Evolutionary conservation across 106 monocot genomes (phyloP).

Genomic region (Acorus calamus): DNA sequence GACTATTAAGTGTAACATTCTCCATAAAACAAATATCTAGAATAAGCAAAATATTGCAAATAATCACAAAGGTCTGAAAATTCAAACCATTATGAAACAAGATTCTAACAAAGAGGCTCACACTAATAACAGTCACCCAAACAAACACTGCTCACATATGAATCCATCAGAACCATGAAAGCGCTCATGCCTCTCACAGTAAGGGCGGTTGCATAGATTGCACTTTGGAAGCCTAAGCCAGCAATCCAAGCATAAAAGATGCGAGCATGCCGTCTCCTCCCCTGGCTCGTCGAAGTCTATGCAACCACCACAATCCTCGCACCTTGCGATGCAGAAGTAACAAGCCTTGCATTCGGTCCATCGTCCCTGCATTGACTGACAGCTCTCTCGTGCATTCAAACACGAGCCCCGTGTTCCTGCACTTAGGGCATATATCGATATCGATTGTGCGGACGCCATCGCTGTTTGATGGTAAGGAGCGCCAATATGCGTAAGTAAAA

Average conservation of each 20-base stretch:
- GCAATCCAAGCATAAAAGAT: constrained; percentile 55
- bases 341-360: constrained; percentile 58
- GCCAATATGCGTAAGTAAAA: constrained; percentile 24
- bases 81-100: too few species aligned
- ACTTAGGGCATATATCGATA: constrained; percentile 71
- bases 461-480: constrained; percentile 7
- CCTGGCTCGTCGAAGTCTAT: constrained; percentile 25
- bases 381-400: constrained; percentile 75
- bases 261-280: constrained; percentile 44
- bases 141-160: constrained; percentile 29
- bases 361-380: constrained; percentile 39
- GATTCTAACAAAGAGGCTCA: too few species aligned
- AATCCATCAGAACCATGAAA: constrained; percentile 20
- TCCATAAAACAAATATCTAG: too few species aligned
- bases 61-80: too few species aligned
- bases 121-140: too few species aligned
- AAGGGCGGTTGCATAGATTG: constrained; percentile 58
- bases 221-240: constrained; percentile 87
- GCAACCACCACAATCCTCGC: constrained; percentile 77
- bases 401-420: constrained; percentile 41
- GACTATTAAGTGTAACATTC: too few species aligned
- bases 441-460: constrained; percentile 47
- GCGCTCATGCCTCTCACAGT: constrained; percentile 32
- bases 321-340: constrained; percentile 66
- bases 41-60: too few species aligned